phyloP scores from a whole-genome alignment of 2,329 filamentous ascomycete genomes.

The Neoarthrinium moseri region DNA sequence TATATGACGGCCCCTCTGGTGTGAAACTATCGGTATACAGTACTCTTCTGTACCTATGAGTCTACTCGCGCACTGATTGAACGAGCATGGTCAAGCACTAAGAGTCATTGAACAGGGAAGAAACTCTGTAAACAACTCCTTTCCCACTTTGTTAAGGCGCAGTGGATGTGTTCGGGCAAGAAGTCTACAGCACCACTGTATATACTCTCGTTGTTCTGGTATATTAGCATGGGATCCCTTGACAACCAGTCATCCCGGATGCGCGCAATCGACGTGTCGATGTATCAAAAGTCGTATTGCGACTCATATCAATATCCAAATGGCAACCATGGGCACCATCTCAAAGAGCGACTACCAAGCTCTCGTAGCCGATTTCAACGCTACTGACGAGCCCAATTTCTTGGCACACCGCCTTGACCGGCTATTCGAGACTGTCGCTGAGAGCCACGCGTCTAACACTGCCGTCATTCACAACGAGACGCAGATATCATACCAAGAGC shows the following conservation, averaged over 20 bases:
- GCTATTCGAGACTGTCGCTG: constrained; percentile 14
- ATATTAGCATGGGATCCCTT: background rate
- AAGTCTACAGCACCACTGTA: too few relatives aligned
- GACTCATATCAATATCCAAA: background rate
- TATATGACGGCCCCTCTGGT: too few relatives aligned
- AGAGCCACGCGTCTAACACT: constrained; percentile 15
- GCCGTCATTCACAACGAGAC: constrained; percentile 17
- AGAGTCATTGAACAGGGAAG: too few relatives aligned
- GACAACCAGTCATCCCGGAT: background rate
- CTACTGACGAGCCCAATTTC: constrained; percentile 10
- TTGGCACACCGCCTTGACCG: constrained; percentile 14
- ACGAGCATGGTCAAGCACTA: too few relatives aligned
- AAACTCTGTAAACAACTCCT: too few relatives aligned
- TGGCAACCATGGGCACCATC: constrained; percentile 9
- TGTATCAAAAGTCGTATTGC: background rate
- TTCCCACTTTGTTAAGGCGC: too few relatives aligned
- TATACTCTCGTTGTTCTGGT: too few relatives aligned
- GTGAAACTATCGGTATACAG: too few relatives aligned
- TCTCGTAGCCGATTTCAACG: constrained; percentile 9
- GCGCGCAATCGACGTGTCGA: too few relatives aligned
- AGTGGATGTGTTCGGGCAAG: too few relatives aligned
- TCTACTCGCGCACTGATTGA: too few relatives aligned
- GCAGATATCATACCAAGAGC: constrained; percentile 17
- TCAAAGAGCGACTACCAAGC: constrained; percentile 10
- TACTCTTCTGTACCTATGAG: too few relatives aligned